These are phyloP conservation scores for Claviceps arundinis DNA, from an alignment of 2,329 filamentous ascomycete species.

Conservation along the genomic window DNA sequence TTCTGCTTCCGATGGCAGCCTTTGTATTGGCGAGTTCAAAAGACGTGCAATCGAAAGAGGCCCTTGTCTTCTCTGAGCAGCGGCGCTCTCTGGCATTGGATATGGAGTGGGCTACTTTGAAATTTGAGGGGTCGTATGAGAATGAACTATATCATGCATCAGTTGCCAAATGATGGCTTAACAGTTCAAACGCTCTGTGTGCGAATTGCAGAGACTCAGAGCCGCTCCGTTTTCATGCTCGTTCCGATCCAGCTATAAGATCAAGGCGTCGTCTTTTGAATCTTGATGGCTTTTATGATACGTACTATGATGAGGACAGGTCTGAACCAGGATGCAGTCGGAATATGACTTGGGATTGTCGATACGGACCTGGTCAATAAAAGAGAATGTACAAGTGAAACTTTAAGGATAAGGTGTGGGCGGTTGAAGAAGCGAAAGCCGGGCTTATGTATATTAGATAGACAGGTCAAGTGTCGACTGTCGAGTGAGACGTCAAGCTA, in stretches of 20 bases:
- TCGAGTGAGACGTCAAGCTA: not conserved
- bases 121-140: constrained; percentile 22
- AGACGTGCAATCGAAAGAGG: too few relatives aligned
- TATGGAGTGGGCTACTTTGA: too few relatives aligned
- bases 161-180: constrained; percentile 21
- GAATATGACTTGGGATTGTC: not conserved
- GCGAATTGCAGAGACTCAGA: not conserved
- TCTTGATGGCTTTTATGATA: not conserved
- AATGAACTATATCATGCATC: constrained; percentile 14
- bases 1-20: constrained; percentile 8
- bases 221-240: not conserved
- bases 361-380: not conserved
- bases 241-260: not conserved
- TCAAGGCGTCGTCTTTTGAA: not conserved
- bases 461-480: not conserved
- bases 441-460: not conserved
- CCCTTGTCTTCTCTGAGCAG: too few relatives aligned
- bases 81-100: too few relatives aligned
- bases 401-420: not conserved
- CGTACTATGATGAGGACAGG: not conserved
- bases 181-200: constrained; percentile 16
- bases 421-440: not conserved
- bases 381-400: not conserved
- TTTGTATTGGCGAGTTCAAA: too few relatives aligned
- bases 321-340: not conserved